phyloP scores from a whole-genome alignment of 306 rosid genomes.

The Ceratonia siliqua region DNA sequence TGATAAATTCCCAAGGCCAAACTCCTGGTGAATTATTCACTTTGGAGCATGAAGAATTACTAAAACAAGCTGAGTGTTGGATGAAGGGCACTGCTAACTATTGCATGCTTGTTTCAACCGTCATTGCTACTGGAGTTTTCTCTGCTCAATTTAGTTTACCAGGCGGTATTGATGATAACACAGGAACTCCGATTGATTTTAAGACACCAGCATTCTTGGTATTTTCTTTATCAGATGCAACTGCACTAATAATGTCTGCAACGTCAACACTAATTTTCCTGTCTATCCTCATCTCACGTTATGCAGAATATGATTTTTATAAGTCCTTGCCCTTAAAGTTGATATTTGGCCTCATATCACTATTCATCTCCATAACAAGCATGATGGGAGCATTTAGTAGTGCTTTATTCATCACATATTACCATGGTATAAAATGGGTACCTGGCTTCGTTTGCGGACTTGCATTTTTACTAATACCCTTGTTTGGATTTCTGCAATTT shows the following conservation, averaged over 20 bases:
- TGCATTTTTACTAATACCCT: too few relatives aligned
- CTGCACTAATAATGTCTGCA: conserved; percentile 46
- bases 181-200: conserved; percentile 32
- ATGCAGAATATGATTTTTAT: too few relatives aligned
- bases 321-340: too few relatives aligned
- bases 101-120: conserved; percentile 45
- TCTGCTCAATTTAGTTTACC: conserved; percentile 46
- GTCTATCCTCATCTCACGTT: conserved; percentile 49
- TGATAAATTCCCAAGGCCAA: conserved; percentile 16
- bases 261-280: conserved; percentile 47
- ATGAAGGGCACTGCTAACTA: conserved; percentile 41
- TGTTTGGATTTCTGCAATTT: too few relatives aligned
- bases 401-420: too few relatives aligned
- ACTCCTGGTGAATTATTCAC: conserved; percentile 43
- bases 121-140: conserved; percentile 45
- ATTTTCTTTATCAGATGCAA: conserved; percentile 44
- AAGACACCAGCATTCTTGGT: conserved; percentile 25
- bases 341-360: too few relatives aligned
- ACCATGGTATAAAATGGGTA: too few relatives aligned
- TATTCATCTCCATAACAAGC: too few relatives aligned
- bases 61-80: conserved; percentile 49
- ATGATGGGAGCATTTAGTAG: too few relatives aligned
- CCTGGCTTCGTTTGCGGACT: too few relatives aligned
- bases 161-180: conserved; percentile 27
- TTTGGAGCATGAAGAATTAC: conserved; percentile 32